These are phyloP conservation scores for Taiozyma sp. DNA, from an alignment of 1,139 yeast species.

Conservation along the genomic window DNA sequence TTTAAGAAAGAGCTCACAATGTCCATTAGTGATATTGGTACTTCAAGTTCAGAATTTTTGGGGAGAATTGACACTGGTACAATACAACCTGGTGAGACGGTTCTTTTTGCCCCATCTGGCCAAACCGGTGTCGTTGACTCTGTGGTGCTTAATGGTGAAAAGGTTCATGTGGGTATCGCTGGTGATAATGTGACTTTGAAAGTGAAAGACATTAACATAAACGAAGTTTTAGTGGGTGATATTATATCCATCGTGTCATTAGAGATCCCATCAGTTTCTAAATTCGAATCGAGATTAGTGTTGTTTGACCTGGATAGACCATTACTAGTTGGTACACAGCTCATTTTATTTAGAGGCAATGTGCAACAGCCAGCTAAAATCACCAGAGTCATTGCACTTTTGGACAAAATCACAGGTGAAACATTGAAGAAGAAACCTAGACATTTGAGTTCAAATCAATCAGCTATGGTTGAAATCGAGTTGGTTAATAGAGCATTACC, in stretches of 20 bases:
- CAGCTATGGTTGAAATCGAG: constrained; percentile 67
- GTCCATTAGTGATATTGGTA: constrained; percentile 43
- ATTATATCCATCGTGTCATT: constrained; percentile 49
- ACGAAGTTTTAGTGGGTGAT: constrained; percentile 69
- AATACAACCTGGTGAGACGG: constrained; percentile 71
- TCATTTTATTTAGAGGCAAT: constrained; percentile 79
- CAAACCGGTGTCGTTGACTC: constrained; percentile 40
- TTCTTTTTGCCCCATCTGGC: constrained; percentile 53
- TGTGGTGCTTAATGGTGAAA: constrained; percentile 30
- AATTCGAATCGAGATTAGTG: constrained; percentile 50
- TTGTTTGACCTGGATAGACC: constrained; percentile 74
- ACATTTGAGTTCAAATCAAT: constrained; percentile 69
- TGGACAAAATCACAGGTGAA: constrained; percentile 40
- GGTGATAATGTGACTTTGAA: constrained; percentile 68
- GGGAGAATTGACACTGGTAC: constrained; percentile 78
- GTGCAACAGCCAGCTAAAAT: constrained; percentile 72
- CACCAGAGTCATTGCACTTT: constrained; percentile 45
- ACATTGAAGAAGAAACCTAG: constrained; percentile 48
- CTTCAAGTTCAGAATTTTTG: constrained; percentile 39
- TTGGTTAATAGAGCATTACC: constrained; percentile 55
- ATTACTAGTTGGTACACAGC: constrained; percentile 74
- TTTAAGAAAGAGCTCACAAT: constrained; percentile 34
- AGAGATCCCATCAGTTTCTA: constrained; percentile 41
- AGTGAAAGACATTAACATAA: constrained; percentile 43
- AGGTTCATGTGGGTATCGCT: constrained; percentile 44